A percentile compares a stretch with the other conserved stretches of the same genome.
phyloP scores from a whole-genome alignment of 768 basidiomycete genomes.

The Boletus insuetus region DNA sequence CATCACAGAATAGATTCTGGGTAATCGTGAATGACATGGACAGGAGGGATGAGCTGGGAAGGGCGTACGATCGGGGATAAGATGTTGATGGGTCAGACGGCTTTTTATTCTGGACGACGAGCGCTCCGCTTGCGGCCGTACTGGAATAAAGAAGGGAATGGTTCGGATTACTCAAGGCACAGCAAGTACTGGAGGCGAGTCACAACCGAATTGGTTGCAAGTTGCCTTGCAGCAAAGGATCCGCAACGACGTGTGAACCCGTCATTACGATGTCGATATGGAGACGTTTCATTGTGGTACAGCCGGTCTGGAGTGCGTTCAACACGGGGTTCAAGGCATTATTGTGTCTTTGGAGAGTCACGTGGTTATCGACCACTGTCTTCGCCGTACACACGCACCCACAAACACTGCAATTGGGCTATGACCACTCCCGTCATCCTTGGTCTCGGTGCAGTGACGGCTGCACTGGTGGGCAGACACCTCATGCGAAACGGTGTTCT shows the following conservation, averaged over 20 bases:
- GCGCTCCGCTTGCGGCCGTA: not conserved
- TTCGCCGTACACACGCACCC: too few relatives aligned
- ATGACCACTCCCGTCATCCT: slow-evolving; percentile 82
- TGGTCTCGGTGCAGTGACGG: slow-evolving; percentile 74
- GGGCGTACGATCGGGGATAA: not conserved
- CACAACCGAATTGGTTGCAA: not conserved
- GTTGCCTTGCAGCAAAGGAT: too few relatives aligned
- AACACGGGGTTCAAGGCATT: too few relatives aligned
- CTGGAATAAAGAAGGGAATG: not conserved
- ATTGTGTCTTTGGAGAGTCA: slow-evolving; percentile 3
- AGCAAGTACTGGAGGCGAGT: slow-evolving; percentile 11
- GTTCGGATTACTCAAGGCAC: not conserved
- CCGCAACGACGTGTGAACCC: not conserved
- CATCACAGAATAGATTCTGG: slow-evolving; percentile 35
- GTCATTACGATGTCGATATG: slow-evolving; percentile 7
- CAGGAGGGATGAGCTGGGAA: not conserved
- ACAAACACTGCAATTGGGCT: too few relatives aligned
- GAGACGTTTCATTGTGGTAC: not conserved
- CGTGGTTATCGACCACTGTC: slow-evolving; percentile 2
- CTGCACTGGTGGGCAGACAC: slow-evolving; percentile 72
- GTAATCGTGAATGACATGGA: slow-evolving; percentile 23
- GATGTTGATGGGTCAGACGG: not conserved
- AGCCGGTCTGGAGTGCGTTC: not conserved
- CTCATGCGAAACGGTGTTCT: slow-evolving; percentile 62
- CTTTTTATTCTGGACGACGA: slow-evolving; percentile 6